Percentiles rank a stretch among this genome's conserved stretches.
Conservation (phyloP, 495 filamentous ascomycete species). For the Astrothelium macrocarpum region DNA sequence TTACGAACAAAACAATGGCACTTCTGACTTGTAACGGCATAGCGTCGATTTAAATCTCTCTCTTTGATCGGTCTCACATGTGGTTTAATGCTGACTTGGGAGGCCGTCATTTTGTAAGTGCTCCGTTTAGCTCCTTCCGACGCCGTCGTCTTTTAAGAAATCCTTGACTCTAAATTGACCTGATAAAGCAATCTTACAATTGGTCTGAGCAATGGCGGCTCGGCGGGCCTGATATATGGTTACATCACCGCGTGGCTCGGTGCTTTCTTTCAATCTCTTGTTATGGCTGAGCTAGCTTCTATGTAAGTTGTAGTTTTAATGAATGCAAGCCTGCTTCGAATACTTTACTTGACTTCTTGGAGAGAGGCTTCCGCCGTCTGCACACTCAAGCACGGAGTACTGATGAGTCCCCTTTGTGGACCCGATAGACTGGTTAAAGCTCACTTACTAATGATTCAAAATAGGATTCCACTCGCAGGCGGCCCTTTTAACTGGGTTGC, state of each 20-base stretch:
- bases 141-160: too few relatives aligned
- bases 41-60: neutral
- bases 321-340: too few relatives aligned
- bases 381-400: too few relatives aligned
- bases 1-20: neutral
- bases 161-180: too few relatives aligned
- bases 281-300: slow-evolving; percentile 27
- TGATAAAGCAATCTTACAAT: neutral
- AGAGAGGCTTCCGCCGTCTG: neutral
- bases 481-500: neutral
- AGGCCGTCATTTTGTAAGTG: neutral
- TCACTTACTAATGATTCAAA: too few relatives aligned
- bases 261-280: slow-evolving; percentile 18
- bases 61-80: neutral
- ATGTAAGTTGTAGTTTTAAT: slow-evolving; percentile 15
- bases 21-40: neutral
- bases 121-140: too few relatives aligned
- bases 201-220: slow-evolving; percentile 22
- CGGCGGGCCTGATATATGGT: slow-evolving; percentile 25
- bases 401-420: neutral
- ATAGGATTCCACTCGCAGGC: neutral
- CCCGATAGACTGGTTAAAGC: neutral
- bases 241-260: slow-evolving; percentile 20
- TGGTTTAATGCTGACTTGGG: neutral
- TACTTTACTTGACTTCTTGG: neutral